Evolutionary conservation across 805 yeast species (phyloP), one percentile per base, ranked within the genome.

Genomic region (Sugiyamaella marilandica): DNA sequence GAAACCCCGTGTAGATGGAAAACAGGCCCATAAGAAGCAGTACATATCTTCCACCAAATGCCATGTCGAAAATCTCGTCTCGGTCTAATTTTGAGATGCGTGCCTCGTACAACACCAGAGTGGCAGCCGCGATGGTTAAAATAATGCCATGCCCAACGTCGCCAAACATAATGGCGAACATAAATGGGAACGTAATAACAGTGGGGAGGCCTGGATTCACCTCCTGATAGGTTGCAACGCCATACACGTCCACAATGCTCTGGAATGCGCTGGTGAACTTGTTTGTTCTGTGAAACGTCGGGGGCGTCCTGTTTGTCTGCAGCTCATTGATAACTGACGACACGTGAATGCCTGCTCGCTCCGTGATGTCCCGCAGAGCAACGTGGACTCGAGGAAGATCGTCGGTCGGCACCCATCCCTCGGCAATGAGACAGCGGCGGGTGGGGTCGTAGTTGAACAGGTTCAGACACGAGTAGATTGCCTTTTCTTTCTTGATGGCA

Each of bases 161-260:
- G 74, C 99, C 99, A 75, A 94, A 94, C 99, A 94, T 94, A 60
- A 94, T 86, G 19, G 99, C 97, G 73, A 94, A 94, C 96, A 94
- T 87, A 67, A 94, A 94, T 14, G 99, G 99, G 74, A 94, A 94
- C 0, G 99, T 94, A 21, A 94, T 86, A 49, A 88, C 80, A 0
- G 99, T 91, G 2, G 99, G 91, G 60, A 94, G 74, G 47, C 96
- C 99, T 1, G 99, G 96, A 68, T 94, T 94, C 19, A 94, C 94
- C 70, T 94, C 99, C 61, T 91, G 85, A 72, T 92, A 91, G 2
- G 90, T 80, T 2, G 96, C 92, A 50, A 90, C 77, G 64, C 99
- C 99, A 70, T 94, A 94, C 2, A 97, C 94, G 70, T 94, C 98
- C 64, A 89, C 88, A 71, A 94, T 90, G 39, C 82, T 77, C 73